Percentiles rank a stretch among this genome's conserved stretches.
phyloP scores from a whole-genome alignment of 352 stramenopile genomes.

The Globisporangium mamillatum region DNA sequence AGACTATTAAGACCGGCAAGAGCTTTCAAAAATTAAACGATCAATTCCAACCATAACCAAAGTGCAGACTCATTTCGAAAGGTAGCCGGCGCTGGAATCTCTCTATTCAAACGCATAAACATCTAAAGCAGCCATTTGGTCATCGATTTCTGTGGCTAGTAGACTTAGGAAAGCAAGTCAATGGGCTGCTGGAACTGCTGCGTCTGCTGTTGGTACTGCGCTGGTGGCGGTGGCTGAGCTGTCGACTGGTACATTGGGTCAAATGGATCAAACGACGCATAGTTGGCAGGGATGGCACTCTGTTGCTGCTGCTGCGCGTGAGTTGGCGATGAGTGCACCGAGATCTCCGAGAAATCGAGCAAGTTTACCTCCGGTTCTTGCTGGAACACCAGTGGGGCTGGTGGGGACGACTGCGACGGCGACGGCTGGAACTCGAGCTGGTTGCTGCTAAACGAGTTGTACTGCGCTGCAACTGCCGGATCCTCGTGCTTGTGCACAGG shows the following conservation, averaged over 20 bases:
- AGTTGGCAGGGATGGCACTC: conserved; percentile 13
- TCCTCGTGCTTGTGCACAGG: conserved; percentile 10
- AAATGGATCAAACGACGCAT: conserved; percentile 17
- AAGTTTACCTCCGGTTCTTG: conserved; percentile 36
- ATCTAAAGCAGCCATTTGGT: not conserved
- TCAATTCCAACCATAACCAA: not conserved
- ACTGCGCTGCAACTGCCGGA: not conserved
- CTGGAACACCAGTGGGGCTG: not conserved
- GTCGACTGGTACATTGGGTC: conserved; percentile 16
- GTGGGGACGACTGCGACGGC: conserved; percentile 10
- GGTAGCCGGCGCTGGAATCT: not conserved
- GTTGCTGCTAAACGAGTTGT: conserved; percentile 10
- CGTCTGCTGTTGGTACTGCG: conserved; percentile 22
- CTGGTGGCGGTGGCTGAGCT: conserved; percentile 18
- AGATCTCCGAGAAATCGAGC: conserved; percentile 66
- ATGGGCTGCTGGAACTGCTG: conserved; percentile 20
- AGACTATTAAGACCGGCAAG: not conserved
- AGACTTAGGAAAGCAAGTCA: conserved; percentile 45
- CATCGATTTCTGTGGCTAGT: not conserved
- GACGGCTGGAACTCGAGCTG: conserved; percentile 14
- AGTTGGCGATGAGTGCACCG: conserved; percentile 43
- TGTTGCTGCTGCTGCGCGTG: conserved; percentile 27
- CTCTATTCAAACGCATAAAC: not conserved
- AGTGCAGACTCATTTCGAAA: not conserved
- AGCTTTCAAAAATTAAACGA: not conserved